Evolutionary conservation across 345 rosid genomes (phyloP).

Genomic region (Syzygium jambos): DNA sequence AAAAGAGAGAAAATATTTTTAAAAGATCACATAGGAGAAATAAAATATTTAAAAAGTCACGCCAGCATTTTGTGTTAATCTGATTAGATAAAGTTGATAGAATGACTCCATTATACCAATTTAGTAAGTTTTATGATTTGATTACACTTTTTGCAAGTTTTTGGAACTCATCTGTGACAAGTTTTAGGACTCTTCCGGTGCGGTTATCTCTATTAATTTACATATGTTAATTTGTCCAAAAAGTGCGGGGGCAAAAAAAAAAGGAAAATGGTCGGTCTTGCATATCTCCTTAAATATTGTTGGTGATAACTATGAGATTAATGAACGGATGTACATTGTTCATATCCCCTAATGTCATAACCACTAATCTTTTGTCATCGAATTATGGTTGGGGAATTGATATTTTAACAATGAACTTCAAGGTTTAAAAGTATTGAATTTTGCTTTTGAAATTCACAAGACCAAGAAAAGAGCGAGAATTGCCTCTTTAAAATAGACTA

Average conservation of each 20-base stretch:
- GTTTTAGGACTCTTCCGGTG: not conserved
- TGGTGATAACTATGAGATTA: not conserved
- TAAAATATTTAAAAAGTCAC: too few species aligned
- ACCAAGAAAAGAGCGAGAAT: too few species aligned
- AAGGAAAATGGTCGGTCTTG: not conserved
- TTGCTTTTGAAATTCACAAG: too few species aligned
- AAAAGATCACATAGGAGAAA: too few species aligned
- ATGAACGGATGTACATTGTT: not conserved
- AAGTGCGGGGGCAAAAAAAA: not conserved
- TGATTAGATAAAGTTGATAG: not conserved
- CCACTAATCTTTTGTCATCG: too few species aligned
- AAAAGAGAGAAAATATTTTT: too few species aligned
- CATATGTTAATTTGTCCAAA: too few species aligned
- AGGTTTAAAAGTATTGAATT: too few species aligned
- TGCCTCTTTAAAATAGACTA: too few species aligned
- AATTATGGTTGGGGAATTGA: not conserved
- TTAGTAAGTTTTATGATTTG: rapidly evolving
- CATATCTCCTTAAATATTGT: not conserved
- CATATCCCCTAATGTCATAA: not conserved
- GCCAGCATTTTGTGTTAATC: rapidly evolving
- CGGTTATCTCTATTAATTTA: not conserved
- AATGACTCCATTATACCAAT: not conserved
- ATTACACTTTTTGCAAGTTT: not conserved
- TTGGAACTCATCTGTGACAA: rapidly evolving
- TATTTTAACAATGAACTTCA: too few species aligned